Evolutionary conservation across 1,284 basidiomycete genomes (phyloP).

Genomic region (Papiliotrema nemorosa): DNA sequence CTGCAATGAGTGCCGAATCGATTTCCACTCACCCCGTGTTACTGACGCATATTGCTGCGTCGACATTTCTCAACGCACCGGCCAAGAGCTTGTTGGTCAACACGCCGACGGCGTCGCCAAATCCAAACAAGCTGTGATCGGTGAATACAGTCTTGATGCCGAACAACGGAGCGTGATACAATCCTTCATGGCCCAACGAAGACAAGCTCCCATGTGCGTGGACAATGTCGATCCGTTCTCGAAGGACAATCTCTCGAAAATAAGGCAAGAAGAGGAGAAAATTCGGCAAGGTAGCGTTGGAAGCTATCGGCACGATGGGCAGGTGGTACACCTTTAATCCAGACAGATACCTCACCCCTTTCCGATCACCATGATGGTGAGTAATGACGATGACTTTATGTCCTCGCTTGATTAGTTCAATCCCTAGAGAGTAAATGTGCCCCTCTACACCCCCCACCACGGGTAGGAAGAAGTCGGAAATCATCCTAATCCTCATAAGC

Average conservation of each 20-base stretch:
- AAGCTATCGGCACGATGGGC: conserved; percentile 81
- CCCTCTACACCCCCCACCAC: conserved; percentile 94
- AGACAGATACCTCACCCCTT: conserved; percentile 85
- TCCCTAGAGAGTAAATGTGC: conserved; percentile 88
- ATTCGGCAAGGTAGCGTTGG: conserved; percentile 88
- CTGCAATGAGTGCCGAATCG: conserved; percentile 54
- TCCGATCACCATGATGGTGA: conserved; percentile 82
- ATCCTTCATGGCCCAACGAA: conserved; percentile 85
- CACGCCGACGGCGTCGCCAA: conserved; percentile 93
- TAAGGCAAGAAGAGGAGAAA: conserved; percentile 91
- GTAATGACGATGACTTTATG: conserved; percentile 95
- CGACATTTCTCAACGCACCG: conserved; percentile 81
- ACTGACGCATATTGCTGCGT: conserved; percentile 94
- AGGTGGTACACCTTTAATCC: conserved; percentile 92
- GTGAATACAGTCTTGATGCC: conserved; percentile 79
- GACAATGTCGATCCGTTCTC: conserved; percentile 81
- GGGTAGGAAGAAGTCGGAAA: conserved; percentile 96
- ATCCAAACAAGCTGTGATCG: conserved; percentile 93
- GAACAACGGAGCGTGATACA: conserved; percentile 80
- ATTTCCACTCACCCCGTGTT: conserved; percentile 84
- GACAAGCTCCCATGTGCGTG: conserved; percentile 91
- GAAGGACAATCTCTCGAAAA: conserved; percentile 78
- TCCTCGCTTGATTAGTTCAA: conserved; percentile 74
- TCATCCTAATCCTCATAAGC: conserved; percentile 58
- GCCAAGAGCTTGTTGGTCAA: conserved; percentile 93